Base-by-base conservation (phyloP, 139 green algal genomes). In the Coccomyxa sp. region DNA sequence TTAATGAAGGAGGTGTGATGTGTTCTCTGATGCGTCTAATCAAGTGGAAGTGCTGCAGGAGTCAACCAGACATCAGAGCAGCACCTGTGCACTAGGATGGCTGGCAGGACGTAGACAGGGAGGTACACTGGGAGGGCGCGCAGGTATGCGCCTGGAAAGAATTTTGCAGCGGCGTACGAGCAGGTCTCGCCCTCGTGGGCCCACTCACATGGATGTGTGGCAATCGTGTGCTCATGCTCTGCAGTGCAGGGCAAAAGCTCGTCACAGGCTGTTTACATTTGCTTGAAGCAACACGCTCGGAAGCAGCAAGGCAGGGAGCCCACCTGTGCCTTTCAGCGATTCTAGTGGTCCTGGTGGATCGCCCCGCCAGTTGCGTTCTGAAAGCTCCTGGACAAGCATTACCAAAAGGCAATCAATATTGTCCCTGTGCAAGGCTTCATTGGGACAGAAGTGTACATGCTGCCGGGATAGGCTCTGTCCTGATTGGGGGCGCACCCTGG, bases 21-120 rank as follows among this genome's bases (percentile, higher is more conserved):
- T n/a, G n/a, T n/a, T n/a, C n/a, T n/a, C n/a, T n/a, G n/a, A n/a
- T n/a, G n/a, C n/a, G n/a, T n/a, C n/a, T n/a, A n/a, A n/a, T n/a
- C n/a, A n/a, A n/a, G n/a, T n/a, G n/a, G n/a, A n/a, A n/a, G n/a
- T n/a, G n/a, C n/a, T n/a, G n/a, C n/a, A n/a, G n/a, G n/a, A n/a
- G 66, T 74, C 21, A 23, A 74, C 66, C 10, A 27, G 66, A 27
- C 66, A 74, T 74, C 38, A 51, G 38, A 7, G 38, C 38, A 51
- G 38, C 31, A 59, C 31, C 76, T 80, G 88, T 98, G 96, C 79
- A 98, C 95, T 77, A 98, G 88, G 58, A 97, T 60, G n/a, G 88
- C 90, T 0, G 93, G 88, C 25, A 95, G 82, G 18, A 95, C n/a
- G 76, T 95, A 95, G 16, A 95, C 90, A 30, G 92, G 88, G 15